Conservation (phyloP, 352 stramenopile genomes). For the Thalassiosira ordinaria region DNA sequence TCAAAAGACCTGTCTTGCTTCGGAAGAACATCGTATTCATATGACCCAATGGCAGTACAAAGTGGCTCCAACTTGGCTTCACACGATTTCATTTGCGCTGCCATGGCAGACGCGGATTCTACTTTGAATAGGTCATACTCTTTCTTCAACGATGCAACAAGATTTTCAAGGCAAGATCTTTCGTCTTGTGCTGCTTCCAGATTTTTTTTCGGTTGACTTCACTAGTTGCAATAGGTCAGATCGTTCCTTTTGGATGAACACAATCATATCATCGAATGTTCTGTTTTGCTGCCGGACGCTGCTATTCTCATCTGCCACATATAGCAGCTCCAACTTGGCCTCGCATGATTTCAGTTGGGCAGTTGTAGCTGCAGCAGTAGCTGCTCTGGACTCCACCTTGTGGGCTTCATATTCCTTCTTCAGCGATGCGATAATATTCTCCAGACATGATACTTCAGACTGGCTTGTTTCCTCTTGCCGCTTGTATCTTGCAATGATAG, state of each 20-base stretch:
- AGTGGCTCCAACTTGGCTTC: slow-evolving; percentile 17
- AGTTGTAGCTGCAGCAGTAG: not conserved
- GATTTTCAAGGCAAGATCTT: slow-evolving; percentile 1
- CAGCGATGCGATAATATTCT: slow-evolving; percentile 13
- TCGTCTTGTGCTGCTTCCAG: not conserved
- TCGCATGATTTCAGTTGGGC: slow-evolving; percentile 19
- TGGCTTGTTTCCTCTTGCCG: slow-evolving; percentile 11
- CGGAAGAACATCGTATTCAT: not conserved
- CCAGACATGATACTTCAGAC: slow-evolving; percentile 12
- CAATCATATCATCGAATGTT: slow-evolving; percentile 20
- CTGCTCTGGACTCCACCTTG: slow-evolving; percentile 6
- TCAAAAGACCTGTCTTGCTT: slow-evolving; percentile 15
- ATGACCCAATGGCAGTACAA: not conserved
- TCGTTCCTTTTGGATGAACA: slow-evolving; percentile 7
- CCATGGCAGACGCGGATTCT: slow-evolving; percentile 8
- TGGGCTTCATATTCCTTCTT: slow-evolving; percentile 19
- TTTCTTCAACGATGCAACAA: slow-evolving; percentile 10
- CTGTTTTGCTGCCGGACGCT: not conserved
- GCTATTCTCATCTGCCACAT: not conserved
- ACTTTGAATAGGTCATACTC: slow-evolving; percentile 13
- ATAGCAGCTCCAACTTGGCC: slow-evolving; percentile 23
- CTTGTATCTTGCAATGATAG: slow-evolving; percentile 16
- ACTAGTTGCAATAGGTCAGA: not conserved
- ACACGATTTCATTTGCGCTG: slow-evolving; percentile 12
- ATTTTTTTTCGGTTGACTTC: slow-evolving; percentile 13